Base-by-base conservation (phyloP, 1,139 yeast species). In the Candida neerlandica region DNA sequence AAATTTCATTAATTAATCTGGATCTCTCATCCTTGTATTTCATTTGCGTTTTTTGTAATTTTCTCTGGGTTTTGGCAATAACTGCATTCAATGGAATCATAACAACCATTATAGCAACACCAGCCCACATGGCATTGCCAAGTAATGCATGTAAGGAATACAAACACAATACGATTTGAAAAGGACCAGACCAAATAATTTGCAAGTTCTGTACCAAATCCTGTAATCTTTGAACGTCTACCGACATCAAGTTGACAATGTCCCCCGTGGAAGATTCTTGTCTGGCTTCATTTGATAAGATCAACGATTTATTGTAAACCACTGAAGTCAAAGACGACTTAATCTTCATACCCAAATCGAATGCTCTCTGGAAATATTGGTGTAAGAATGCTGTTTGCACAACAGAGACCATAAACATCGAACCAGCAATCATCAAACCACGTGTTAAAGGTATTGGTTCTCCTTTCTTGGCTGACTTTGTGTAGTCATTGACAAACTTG, bases 101-200 rank as follows among this genome's bases (percentile, higher is more conserved):
- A 44, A 92, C 64, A 6, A 88, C 64, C 86, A 94, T 86, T 52
- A 94, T 83, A 14, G 80, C 70, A 26, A 94, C 96, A 68, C 99
- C 99, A 42, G 96, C 88, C 97, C 98, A 92, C 98, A 94, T 94
- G 27, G 96, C 80, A 57, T 86, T 84, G 35, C 98, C 98, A 51
- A 94, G 73, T 51, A 94, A 70, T 7, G 82, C 80, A 66, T 94
- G 82, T 50, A 94, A 75, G 3, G 96, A 87, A 50, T 78, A 69
- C 58, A 94, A 77, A 76, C 98, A 94, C 51, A 94, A 71, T 41
- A 80, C 59, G 59, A 94, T 85, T 71, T 94, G 99, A 72, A 92
- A 89, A 2, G 99, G 99, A 43, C 97, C 98, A 0, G 97, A 91
- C 97, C 98, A 92, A 47, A 90, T 77, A 52, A 92, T 80, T 63